Base-by-base conservation (phyloP, 768 basidiomycete genomes). In the Rubroboletus satanas region DNA sequence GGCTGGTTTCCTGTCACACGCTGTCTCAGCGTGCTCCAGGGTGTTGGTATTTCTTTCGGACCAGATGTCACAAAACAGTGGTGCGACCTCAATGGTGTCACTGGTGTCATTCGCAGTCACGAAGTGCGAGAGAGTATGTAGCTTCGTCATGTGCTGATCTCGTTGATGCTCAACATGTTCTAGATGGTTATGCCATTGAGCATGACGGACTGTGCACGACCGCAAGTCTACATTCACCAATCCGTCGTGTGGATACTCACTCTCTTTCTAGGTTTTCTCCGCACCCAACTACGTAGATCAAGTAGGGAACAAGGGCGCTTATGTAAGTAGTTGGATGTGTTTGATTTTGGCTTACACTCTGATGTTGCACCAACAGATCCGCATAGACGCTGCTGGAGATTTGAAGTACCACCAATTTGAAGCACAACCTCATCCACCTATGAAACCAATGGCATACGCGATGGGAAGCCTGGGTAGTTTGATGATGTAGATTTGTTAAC, bases 251-350 rank as follows among this genome's bases (percentile, higher is more conserved):
- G 18, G 4, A 66, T 65, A 54, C 54, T 56, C 45, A 61, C 38
- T 12, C 36, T 31, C 32, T 41, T 50, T 56, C 56, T 58, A 90
- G 89, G 88, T 93, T 7, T 95, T 94, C 70, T 93, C 90, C 43
- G 95, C 96, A 37, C 96, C 96, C 4, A 98, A 98, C 69, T 94
- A 95, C 62, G 89, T 93, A 28, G 93, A 96, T 72, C 90, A 93
- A 66, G 85, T 80, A 4, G 89, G 90, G 7, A 96, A 96, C 73
- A 93, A 92, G 72, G 94, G 89, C 10, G 93, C 93, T 56, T 95
- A 88, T 71, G 91, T 93, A 66, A 69, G 87, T 77, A 17, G 49
- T 18, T 55, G 41, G 15, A 50, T 37, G 21, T 29, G 43, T 42
- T 41, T 49, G 42, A 45, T 31, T 33, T 45, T 28, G 48, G 9